phyloP scores from a whole-genome alignment of 306 rosid species.

The Gillenia trifoliata region DNA sequence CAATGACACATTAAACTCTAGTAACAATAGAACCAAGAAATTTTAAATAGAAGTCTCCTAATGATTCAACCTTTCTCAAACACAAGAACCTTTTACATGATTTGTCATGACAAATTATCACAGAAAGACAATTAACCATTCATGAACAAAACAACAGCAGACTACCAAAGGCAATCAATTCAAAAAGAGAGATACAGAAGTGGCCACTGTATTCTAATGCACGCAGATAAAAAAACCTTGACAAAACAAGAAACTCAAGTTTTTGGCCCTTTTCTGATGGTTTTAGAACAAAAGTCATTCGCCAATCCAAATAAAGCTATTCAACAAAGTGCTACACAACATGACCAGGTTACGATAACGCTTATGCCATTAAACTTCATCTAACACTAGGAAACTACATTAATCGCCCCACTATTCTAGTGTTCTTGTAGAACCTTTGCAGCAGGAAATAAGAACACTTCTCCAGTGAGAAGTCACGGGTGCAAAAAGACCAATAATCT shows the following conservation, averaged over 20 bases:
- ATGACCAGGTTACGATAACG: neutral
- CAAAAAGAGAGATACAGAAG: neutral
- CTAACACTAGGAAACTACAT: neutral
- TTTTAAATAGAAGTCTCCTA: neutral
- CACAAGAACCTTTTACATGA: neutral
- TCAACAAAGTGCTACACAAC: neutral
- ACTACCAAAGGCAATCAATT: neutral
- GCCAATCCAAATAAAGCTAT: neutral
- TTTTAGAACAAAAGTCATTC: neutral
- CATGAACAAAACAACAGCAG: neutral
- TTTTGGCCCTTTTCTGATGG: neutral
- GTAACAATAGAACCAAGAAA: neutral
- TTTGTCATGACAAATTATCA: neutral
- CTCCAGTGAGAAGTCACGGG: neutral
- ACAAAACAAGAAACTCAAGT: neutral
- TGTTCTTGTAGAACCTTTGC: neutral
- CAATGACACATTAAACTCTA: slow-evolving; percentile 1
- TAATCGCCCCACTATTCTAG: neutral
- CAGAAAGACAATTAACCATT: neutral
- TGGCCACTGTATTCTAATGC: neutral
- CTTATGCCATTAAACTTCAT: neutral
- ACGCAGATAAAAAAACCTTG: neutral
- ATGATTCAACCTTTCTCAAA: neutral
- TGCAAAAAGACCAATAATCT: neutral
- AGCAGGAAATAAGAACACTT: neutral